Base-by-base conservation (phyloP, 176 grass and related monocot species). In the bread wheat (Triticum aestivum) region DNA sequence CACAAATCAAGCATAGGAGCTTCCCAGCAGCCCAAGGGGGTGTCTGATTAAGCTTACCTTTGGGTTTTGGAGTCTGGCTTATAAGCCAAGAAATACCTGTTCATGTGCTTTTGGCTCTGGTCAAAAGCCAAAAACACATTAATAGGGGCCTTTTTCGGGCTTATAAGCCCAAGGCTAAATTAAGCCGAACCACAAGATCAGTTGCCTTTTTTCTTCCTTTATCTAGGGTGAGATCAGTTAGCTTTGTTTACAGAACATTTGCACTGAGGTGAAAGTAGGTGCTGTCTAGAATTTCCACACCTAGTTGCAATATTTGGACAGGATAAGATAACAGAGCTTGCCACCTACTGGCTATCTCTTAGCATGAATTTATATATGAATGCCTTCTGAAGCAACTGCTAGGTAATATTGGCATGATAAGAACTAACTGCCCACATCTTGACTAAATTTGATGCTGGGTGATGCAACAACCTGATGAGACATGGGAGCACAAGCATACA, bases 401-500 rank as follows among this genome's bases (percentile, higher is more conserved):
- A 49, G 63, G 64, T 79, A 52, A 73, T 44, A 64, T 73, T 87
- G 79, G 74, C 65, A 83, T 65, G 84, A 83, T 79, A 51, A 87
- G 80, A 87, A 69, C 78, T 79, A 83, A 58, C 83, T 21, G 49
- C 18, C 42, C 68, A 62, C 49, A 83, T 72, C 65, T 84, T 67
- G 34, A 13, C 85, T 79, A 79, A 67, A 87, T 83, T 79, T 65
- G 62, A 79, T 65, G 33, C 63, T 4, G 45, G 8, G 24, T 45
- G 9, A 33, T 45, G 23, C 20, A 29, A 73, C 41, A 82, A 45
- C 11, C 39, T 79, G 79, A 73, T 27, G 42, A 73, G 42, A 49
- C 32, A 79, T 79, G 26, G 78, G 78, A 61, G 33, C 34, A 61
- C 80, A 79, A 87, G 67, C 23, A 87, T 80, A 44, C 49, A 29